These are phyloP conservation scores for Lindgomyces ingoldianus DNA, from an alignment of 495 filamentous ascomycete species.

Conservation along the genomic window DNA sequence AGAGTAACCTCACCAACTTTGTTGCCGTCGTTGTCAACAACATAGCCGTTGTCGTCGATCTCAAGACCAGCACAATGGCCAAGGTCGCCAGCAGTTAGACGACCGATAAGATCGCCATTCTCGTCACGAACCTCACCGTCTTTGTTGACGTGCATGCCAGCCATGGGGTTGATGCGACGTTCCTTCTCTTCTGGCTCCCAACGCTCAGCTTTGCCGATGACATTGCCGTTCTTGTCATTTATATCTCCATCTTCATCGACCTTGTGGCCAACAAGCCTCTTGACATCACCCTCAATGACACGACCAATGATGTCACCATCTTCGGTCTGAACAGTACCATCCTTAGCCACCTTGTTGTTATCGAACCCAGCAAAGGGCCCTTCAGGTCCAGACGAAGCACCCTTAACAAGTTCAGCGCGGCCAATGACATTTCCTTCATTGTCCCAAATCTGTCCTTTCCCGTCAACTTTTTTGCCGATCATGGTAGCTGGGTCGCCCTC, in stretches of 20 bases:
- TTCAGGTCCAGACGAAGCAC: constrained; percentile 62
- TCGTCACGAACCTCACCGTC: constrained; percentile 81
- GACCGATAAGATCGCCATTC: constrained; percentile 78
- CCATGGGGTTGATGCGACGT: constrained; percentile 66
- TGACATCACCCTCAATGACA: constrained; percentile 69
- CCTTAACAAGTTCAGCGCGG: constrained; percentile 73
- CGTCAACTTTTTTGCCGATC: constrained; percentile 78
- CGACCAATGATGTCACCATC: constrained; percentile 71
- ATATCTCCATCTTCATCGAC: constrained; percentile 87
- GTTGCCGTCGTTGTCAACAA: constrained; percentile 79
- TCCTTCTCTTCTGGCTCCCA: constrained; percentile 78
- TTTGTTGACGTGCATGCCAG: constrained; percentile 74
- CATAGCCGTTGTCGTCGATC: constrained; percentile 84
- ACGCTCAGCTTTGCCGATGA: constrained; percentile 76
- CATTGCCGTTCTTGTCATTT: constrained; percentile 78
- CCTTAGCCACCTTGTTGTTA: constrained; percentile 70
- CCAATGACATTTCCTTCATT: constrained; percentile 80
- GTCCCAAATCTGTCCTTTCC: constrained; percentile 76
- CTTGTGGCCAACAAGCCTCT: constrained; percentile 68
- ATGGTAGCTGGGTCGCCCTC: constrained; percentile 71
- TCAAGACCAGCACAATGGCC: constrained; percentile 70
- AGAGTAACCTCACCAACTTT: constrained; percentile 78
- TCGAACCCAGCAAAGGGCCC: constrained; percentile 79
- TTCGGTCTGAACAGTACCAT: constrained; percentile 65
- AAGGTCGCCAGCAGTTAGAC: constrained; percentile 73